Percentiles rank a stretch among this genome's conserved stretches.
Conservation (phyloP, 1,284 basidiomycete genomes). For the Schizophyllum amplum region DNA sequence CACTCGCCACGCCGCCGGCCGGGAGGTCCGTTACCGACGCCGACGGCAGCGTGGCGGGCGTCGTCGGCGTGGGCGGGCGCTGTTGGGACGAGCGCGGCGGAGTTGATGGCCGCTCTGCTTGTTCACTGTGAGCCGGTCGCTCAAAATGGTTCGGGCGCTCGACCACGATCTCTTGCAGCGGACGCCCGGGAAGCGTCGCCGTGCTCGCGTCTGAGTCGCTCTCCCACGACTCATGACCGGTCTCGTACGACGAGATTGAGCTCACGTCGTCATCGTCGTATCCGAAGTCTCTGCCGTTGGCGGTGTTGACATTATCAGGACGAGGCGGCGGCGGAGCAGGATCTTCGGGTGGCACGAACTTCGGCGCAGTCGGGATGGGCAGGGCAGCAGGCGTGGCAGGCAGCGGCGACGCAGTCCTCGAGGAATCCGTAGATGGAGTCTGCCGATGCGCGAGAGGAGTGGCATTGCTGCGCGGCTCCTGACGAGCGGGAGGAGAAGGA, state of each 20-base stretch:
- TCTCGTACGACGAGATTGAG: conserved; percentile 54
- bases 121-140: not conserved
- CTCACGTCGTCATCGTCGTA: conserved; percentile 26
- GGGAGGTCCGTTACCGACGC: not conserved
- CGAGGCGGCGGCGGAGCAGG: not conserved
- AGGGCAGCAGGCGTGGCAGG: not conserved
- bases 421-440: no score
- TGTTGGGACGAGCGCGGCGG: not conserved
- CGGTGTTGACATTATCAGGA: not conserved
- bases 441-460: not conserved
- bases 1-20: not conserved
- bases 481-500: not conserved
- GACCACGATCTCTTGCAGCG: not conserved
- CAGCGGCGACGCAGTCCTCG: not conserved
- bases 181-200: conserved; percentile 24
- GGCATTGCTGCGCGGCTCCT: not conserved
- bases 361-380: not conserved
- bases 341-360: not conserved
- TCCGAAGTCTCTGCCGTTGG: no score
- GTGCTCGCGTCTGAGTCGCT: conserved; percentile 18
- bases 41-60: conserved; percentile 2
- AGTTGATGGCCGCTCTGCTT: not conserved
- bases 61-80: not conserved
- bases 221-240: conserved; percentile 41
- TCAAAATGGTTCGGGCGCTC: not conserved